These are phyloP conservation scores for Phytophthora multivora DNA, from an alignment of 352 stramenopile species.

Conservation along the genomic window DNA sequence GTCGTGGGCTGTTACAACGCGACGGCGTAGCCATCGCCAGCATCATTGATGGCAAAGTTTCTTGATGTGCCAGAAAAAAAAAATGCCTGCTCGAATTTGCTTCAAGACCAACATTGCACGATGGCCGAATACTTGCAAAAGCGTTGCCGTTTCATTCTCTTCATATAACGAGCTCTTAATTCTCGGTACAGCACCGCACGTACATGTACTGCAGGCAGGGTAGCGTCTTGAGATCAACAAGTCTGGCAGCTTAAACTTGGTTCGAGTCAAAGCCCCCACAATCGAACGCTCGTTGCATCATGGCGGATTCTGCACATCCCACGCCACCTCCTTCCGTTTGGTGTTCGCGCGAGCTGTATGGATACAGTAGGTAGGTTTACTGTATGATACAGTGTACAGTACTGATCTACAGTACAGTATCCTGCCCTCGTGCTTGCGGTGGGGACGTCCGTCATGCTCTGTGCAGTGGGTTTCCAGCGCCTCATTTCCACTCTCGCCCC, in stretches of 20 bases:
- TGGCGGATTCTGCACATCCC: conserved; percentile 18
- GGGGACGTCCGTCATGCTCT: conserved; percentile 1
- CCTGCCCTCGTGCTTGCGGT: conserved; percentile 3
- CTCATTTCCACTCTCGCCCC: conserved; percentile 26
- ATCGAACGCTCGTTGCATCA: conserved; percentile 21
- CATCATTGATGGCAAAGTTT: not conserved
- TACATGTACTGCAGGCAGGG: no score
- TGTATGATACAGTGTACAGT: no score
- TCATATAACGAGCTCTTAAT: no score
- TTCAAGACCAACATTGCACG: no score
- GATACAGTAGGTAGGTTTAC: no score
- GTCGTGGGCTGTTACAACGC: conserved; percentile 16
- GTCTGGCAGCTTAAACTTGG: not conserved
- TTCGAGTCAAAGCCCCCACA: conserved; percentile 10
- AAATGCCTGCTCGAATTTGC: no score
- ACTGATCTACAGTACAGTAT: conserved; percentile 2
- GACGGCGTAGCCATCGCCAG: conserved; percentile 2
- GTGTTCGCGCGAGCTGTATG: conserved; percentile 12
- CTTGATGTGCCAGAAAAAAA: no score
- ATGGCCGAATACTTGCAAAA: no score
- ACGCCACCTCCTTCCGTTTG: conserved; percentile 18
- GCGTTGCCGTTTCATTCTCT: no score
- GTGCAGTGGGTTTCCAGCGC: conserved; percentile 1
- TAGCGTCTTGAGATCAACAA: no score
- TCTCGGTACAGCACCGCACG: no score